A percentile compares a stretch with the other conserved stretches of the same genome.
Evolutionary conservation across 495 filamentous ascomycete species (phyloP).

Genomic region (Penicilliopsis zonata): DNA sequence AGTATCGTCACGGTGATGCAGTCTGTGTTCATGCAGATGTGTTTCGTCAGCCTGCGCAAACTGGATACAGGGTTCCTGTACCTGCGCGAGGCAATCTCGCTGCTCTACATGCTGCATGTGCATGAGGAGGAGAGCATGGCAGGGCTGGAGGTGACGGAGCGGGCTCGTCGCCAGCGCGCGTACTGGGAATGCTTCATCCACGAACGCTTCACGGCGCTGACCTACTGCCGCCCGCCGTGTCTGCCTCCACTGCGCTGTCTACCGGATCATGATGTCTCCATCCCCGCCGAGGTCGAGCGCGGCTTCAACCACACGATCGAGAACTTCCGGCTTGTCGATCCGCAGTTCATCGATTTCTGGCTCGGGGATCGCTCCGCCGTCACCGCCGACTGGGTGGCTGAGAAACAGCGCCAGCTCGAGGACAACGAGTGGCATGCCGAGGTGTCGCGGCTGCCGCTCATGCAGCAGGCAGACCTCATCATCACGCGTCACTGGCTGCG

Average conservation of each 20-base stretch:
- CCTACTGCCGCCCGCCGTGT: conserved; percentile 11
- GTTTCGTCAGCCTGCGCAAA: conserved; percentile 12
- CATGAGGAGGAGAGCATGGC: conserved; percentile 8
- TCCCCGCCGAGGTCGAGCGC: conserved; percentile 7
- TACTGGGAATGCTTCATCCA: conserved; percentile 24
- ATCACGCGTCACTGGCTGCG: conserved; percentile 44
- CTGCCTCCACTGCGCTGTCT: conserved; percentile 7
- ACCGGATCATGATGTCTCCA: conserved; percentile 13
- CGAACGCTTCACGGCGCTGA: conserved; percentile 18
- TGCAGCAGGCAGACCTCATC: conserved; percentile 40
- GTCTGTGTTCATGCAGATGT: conserved; percentile 15
- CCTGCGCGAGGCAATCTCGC: conserved; percentile 17
- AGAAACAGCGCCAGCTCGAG: conserved; percentile 15
- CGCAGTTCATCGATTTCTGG: conserved; percentile 13
- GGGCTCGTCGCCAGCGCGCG: conserved; percentile 14
- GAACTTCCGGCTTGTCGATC: conserved; percentile 13
- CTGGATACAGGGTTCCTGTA: conserved; percentile 18
- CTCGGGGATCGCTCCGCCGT: conserved; percentile 15
- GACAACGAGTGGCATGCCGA: conserved; percentile 15
- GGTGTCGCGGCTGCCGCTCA: conserved; percentile 19
- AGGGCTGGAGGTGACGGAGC: conserved; percentile 7
- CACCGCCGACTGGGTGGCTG: conserved; percentile 14
- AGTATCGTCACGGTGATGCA: conserved; percentile 10
- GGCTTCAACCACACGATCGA: conserved; percentile 14
- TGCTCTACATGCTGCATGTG: conserved; percentile 15